Evolutionary conservation across 805 yeast species (phyloP), one percentile per base, ranked within the genome.

Genomic region (Metahyphopichia silvanorum): DNA sequence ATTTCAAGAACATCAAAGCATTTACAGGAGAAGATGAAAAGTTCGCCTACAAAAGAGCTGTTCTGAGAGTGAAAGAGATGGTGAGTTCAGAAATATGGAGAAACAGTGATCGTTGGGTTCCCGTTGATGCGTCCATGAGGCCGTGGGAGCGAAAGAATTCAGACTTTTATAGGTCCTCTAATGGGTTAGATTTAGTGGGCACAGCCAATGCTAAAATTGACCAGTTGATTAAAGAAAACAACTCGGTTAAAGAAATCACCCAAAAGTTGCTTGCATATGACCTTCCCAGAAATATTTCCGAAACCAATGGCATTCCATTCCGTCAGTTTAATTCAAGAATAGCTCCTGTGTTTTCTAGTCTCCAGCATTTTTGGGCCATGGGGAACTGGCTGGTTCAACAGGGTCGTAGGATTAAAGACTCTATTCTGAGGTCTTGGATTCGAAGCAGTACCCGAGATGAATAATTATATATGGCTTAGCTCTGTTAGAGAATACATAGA

Each of bases 21-120:
- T 82, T 82, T 45, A 82, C 87, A 0, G 89, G 89, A 16, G 86
- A 82, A 45, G 89, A 82, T 54, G 89, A 82, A 49, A 71, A 70
- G 57, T 82, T 82, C 56, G 87, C 89, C 3, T 82, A 72, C 46
- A 77, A 76, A 40, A 58, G 89, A 42, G 88, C 89, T 0, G 79
- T 81, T 1, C 76, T 81, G 45, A 59, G 89, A 41, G 66, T 82
- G 22, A 65, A 66, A 32, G 82, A 77, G 42, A 77, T 77, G 81
- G 69, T 75, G 3, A 66, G 70, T 1, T 71, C 78, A 0, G 60
- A 55, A 21, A 33, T 49, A 19, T 82, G 86, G 82, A 67, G 82
- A 40, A 32, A 27, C 10, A 33, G 44, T 4, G 57, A 55, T 13
- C 53, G 66, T 35, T 81, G 86, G 87, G 57, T 66, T 2, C 86